Conservation (phyloP, 306 rosid genomes). For the Datisca glomerata region DNA sequence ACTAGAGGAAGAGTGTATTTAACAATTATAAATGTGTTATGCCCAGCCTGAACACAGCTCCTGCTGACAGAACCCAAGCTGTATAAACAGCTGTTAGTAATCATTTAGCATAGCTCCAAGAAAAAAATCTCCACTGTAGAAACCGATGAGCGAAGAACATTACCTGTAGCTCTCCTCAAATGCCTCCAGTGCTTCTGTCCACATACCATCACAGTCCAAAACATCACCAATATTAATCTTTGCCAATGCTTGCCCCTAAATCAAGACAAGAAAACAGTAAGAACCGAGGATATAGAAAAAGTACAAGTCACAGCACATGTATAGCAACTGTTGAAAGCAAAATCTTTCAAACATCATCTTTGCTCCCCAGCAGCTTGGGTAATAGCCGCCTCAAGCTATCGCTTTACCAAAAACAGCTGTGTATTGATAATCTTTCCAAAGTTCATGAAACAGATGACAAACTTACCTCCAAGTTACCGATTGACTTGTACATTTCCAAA, state of each 20-base stretch:
- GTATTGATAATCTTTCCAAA: too few species aligned
- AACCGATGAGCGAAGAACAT: slow-evolving; percentile 4
- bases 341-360: too few species aligned
- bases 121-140: too few species aligned
- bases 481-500: slow-evolving; percentile 52
- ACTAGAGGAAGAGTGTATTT: background rate
- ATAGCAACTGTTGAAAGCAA: too few species aligned
- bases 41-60: slow-evolving; percentile 6
- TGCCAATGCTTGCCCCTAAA: slow-evolving; percentile 76
- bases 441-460: slow-evolving; percentile 5
- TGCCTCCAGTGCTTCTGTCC: slow-evolving; percentile 55
- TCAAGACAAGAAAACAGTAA: slow-evolving; percentile 13
- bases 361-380: too few species aligned
- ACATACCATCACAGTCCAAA: slow-evolving; percentile 57
- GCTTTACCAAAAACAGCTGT: too few species aligned
- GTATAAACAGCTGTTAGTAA: too few species aligned
- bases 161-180: slow-evolving; percentile 76
- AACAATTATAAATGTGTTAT: background rate
- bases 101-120: too few species aligned
- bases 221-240: slow-evolving; percentile 63
- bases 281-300: slow-evolving; percentile 23
- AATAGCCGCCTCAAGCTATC: too few species aligned
- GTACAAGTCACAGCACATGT: too few species aligned
- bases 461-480: slow-evolving; percentile 72
- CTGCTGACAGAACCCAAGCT: too few species aligned